A percentile compares a stretch with the other conserved stretches of the same genome.
phyloP scores from a whole-genome alignment of 768 basidiomycete genomes.

The Trametes cingulata region DNA sequence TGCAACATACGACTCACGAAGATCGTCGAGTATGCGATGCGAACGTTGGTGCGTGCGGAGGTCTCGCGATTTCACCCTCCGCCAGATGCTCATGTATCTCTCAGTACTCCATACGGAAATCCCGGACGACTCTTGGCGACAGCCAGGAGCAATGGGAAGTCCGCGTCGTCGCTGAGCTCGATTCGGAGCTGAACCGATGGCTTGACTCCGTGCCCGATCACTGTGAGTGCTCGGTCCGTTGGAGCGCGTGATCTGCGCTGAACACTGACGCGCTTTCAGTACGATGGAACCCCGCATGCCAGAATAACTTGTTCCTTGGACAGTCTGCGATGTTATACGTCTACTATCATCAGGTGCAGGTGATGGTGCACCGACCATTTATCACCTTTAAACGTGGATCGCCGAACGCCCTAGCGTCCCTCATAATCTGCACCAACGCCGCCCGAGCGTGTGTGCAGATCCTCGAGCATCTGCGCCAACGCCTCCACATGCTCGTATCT shows the following conservation, averaged over 20 bases:
- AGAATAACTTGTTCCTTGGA: constrained; percentile 24
- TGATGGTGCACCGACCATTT: constrained; percentile 77
- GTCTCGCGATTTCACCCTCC: background rate
- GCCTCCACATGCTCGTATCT: background rate
- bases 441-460: constrained; percentile 75
- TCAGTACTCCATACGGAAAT: constrained; percentile 74
- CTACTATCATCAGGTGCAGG: constrained; percentile 51
- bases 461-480: constrained; percentile 49
- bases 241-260: constrained; percentile 25
- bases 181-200: constrained; percentile 80
- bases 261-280: constrained; percentile 18
- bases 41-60: constrained; percentile 54
- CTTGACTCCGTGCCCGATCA: constrained; percentile 67
- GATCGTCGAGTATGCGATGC: constrained; percentile 59
- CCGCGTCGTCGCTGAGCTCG: constrained; percentile 67
- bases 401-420: constrained; percentile 52
- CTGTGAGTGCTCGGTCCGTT: constrained; percentile 30
- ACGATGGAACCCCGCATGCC: constrained; percentile 38
- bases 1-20: constrained; percentile 56
- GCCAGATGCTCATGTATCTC: background rate
- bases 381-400: constrained; percentile 61
- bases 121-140: constrained; percentile 52
- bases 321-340: constrained; percentile 40
- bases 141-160: constrained; percentile 60
- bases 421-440: constrained; percentile 84